Evolutionary conservation across 1,139 yeast genomes (phyloP).

Genomic region (Pichia kudriavzevii): DNA sequence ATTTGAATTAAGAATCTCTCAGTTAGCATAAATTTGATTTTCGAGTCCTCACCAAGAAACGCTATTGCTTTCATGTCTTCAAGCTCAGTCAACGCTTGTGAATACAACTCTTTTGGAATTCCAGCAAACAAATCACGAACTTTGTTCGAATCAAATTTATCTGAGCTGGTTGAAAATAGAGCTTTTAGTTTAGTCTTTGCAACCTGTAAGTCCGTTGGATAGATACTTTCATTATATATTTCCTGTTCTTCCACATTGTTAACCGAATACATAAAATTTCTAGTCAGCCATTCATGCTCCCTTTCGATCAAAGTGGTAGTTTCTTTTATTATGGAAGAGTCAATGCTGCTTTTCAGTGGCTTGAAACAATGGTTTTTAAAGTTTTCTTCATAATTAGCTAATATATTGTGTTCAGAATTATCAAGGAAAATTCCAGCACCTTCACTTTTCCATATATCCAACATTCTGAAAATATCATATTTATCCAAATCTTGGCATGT

Average conservation of each 20-base stretch:
- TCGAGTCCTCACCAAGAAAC: constrained; percentile 39
- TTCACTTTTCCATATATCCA: constrained; percentile 50
- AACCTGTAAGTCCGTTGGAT: constrained; percentile 26
- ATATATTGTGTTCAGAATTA: constrained; percentile 21
- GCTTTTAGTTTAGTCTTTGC: constrained; percentile 44
- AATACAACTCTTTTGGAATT: constrained; percentile 38
- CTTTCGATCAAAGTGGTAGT: constrained; percentile 47
- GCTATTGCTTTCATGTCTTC: constrained; percentile 48
- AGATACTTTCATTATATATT: constrained; percentile 18
- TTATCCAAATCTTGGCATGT: constrained; percentile 38
- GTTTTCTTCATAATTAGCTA: constrained; percentile 30
- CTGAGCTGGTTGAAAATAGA: constrained; percentile 50
- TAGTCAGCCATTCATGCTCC: constrained; percentile 36
- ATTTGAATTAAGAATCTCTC: constrained; percentile 45
- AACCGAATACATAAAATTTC: constrained; percentile 33
- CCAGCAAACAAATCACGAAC: constrained; percentile 38
- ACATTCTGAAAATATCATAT: constrained; percentile 41
- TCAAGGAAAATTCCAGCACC: constrained; percentile 30
- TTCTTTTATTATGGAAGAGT: constrained; percentile 34
- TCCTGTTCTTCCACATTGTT: constrained; percentile 11
- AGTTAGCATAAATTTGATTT: constrained; percentile 47
- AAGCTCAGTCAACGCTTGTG: constrained; percentile 45
- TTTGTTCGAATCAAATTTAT: constrained; percentile 37
- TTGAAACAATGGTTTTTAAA: constrained; percentile 21
- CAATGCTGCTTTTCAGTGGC: constrained; percentile 24